Base-by-base conservation (phyloP, 768 basidiomycete species). In the Rhizopogon vulgaris region DNA sequence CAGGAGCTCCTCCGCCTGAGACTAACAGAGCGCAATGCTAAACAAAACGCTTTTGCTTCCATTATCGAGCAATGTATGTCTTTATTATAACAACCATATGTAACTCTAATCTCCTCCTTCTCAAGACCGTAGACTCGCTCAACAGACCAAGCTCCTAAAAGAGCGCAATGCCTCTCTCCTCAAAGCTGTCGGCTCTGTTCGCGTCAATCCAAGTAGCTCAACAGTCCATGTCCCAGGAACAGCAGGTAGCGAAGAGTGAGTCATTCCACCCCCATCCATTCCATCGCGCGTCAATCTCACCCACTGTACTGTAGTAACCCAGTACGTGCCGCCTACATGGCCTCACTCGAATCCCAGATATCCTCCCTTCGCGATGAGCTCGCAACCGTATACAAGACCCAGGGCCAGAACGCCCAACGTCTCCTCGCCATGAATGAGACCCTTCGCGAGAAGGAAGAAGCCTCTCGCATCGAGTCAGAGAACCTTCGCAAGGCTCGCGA, bases 391-490 rank as follows among this genome's bases (percentile, higher is more conserved):
- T 99, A 98, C 76, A 94, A 95, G 69, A 90, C 92, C 0, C 94
- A 98, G 56, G 90, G 91, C 4, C 92, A 95, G 70, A 95, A 96
- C 67, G 90, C 94, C 1, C 94, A 96, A 66, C 81, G 93, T 37
- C 79, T 95, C 7, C 76, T 99, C 12, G 80, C 88, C 3, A 92
- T 99, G 85, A 94, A 91, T 55, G 96, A 99, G 69, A 92, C 91
- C 1, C 76, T 98, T 7, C 84, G 93, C 46, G 94, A 94, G 68
- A 87, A 93, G 68, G 94, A 97, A 63, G 94, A 97, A 58, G 66
- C 87, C 32, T 82, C 87, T 4, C 79, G 93, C 53, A 77, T 88
- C 38, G 85, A 94, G 54, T 77, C 86, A 2, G 94, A 96, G 64
- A 83, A 79, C 59, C 72, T 94, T 25, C 74, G 93, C 53, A 87